Evolutionary conservation across 768 basidiomycete genomes (phyloP).

Genomic region (Rickenella mellea): DNA sequence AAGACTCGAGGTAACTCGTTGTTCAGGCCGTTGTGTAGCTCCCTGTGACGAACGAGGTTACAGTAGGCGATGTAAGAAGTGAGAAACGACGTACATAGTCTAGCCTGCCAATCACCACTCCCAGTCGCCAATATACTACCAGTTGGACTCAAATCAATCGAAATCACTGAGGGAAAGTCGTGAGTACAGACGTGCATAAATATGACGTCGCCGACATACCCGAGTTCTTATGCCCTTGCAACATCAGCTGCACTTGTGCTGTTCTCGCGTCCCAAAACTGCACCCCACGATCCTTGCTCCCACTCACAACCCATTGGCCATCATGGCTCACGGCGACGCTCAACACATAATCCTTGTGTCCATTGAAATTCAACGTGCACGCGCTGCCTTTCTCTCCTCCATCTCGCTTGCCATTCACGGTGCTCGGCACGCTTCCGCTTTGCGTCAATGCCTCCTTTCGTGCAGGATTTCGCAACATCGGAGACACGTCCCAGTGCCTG

Average conservation of each 20-base stretch:
- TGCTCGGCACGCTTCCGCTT: conserved; percentile 15
- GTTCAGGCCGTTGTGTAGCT: background rate
- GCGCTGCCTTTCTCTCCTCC: conserved; percentile 38
- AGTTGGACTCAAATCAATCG: conserved; percentile 56
- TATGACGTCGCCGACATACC: no score
- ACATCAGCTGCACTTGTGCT: conserved; percentile 82
- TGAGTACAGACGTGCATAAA: no score
- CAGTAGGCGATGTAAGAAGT: background rate
- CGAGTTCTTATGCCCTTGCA: conserved; percentile 66
- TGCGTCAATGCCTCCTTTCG: conserved; percentile 1
- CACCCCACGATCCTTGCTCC: conserved; percentile 92
- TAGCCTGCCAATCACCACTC: conserved; percentile 62
- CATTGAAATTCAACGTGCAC: conserved; percentile 79
- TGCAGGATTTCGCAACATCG: conserved; percentile 17
- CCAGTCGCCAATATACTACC: conserved; percentile 60
- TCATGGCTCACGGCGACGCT: conserved; percentile 81
- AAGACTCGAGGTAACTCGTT: background rate
- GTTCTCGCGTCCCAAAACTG: conserved; percentile 85
- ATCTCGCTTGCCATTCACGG: conserved; percentile 35
- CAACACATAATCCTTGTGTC: conserved; percentile 82
- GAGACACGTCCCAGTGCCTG: conserved; percentile 74
- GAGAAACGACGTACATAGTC: conserved; percentile 43
- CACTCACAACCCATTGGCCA: conserved; percentile 91
- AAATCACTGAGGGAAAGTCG: no score
- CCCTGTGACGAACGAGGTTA: background rate